Conservation (phyloP, 352 stramenopile species). For the Pythium folliculosum region DNA sequence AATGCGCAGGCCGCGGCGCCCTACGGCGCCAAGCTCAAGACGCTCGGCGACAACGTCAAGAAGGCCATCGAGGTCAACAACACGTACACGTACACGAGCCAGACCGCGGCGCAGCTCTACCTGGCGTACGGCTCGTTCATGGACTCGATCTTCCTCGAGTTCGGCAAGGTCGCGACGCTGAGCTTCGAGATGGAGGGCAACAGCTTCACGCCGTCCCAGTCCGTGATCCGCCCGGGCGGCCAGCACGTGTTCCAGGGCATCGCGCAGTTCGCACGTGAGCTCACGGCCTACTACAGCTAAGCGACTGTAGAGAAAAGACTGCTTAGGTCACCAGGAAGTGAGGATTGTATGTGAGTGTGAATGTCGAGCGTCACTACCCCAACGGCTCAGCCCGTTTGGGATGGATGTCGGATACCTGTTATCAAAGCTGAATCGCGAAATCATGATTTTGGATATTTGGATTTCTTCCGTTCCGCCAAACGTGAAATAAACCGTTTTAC, state of each 20-base stretch:
- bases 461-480: no score
- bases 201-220: conserved; percentile 24
- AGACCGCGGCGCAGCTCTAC: conserved; percentile 31
- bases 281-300: conserved; percentile 31
- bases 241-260: conserved; percentile 32
- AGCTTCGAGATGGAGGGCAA: conserved; percentile 39
- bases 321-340: background rate
- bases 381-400: no score
- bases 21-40: conserved; percentile 32
- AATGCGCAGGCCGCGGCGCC: conserved; percentile 18
- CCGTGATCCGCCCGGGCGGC: conserved; percentile 32
- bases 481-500: no score
- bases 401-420: background rate
- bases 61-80: conserved; percentile 31
- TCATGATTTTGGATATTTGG: no score
- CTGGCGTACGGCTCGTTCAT: conserved; percentile 37
- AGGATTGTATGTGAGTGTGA: background rate
- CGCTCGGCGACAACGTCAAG: conserved; percentile 32
- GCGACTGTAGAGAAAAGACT: background rate
- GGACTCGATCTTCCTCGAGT: conserved; percentile 38
- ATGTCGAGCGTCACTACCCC: no score
- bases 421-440: no score
- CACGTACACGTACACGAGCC: conserved; percentile 26
- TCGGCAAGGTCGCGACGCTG: conserved; percentile 32
- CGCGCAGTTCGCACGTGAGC: conserved; percentile 27